Percentiles rank a stretch among this genome's conserved stretches.
phyloP scores from a whole-genome alignment of 352 stramenopile genomes.

The Phytophthora meadii region DNA sequence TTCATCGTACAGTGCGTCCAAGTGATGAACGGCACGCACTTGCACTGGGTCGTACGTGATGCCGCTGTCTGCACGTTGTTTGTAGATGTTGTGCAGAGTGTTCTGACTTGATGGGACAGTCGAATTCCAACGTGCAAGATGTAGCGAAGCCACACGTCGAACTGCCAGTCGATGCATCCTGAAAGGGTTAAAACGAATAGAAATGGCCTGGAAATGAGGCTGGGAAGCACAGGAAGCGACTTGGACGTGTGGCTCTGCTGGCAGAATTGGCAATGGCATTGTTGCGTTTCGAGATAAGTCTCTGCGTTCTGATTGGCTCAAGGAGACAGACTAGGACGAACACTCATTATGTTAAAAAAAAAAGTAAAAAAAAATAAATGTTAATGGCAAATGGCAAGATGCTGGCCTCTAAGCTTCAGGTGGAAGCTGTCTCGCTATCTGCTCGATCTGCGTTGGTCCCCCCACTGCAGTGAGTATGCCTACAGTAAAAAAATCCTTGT shows the following conservation, averaged over 20 bases:
- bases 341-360: too few species aligned
- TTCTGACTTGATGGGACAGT: conserved; percentile 30
- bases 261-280: conserved; percentile 6
- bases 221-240: not conserved
- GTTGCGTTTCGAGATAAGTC: not conserved
- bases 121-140: conserved; percentile 18
- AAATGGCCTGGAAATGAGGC: too few species aligned
- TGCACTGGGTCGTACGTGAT: conserved; percentile 80
- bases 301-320: conserved; percentile 22
- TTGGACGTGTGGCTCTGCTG: conserved; percentile 8
- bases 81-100: conserved; percentile 64
- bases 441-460: conserved; percentile 4
- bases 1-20: conserved; percentile 67
- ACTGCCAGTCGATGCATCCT: conserved; percentile 24
- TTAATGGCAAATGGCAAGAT: conserved; percentile 17
- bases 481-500: conserved; percentile 18
- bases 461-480: conserved; percentile 17
- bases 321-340: too few species aligned
- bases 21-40: conserved; percentile 65
- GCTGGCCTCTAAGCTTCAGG: conserved; percentile 5
- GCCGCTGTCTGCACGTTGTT: conserved; percentile 56
- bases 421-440: conserved; percentile 10
- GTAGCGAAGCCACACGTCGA: conserved; percentile 9
- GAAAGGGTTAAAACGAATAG: not conserved
- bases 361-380: too few species aligned